A percentile compares a stretch with the other conserved stretches of the same genome.
These are phyloP conservation scores for Butyriboletus loyo DNA, from an alignment of 768 basidiomycete genomes.

Conservation along the genomic window DNA sequence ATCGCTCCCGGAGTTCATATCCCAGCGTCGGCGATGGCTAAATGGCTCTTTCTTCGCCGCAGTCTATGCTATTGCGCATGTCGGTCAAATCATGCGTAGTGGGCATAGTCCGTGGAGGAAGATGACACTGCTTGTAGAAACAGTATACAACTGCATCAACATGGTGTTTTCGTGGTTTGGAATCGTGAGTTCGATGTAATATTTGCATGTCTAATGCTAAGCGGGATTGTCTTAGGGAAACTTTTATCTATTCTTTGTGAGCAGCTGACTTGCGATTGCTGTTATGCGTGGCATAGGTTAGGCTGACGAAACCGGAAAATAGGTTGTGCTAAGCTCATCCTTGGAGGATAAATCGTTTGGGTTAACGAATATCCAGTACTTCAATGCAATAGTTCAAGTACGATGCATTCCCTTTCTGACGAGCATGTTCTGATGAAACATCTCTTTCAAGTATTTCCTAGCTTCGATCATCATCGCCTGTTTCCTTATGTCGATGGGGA, in stretches of 20 bases:
- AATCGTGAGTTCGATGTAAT: constrained; percentile 51
- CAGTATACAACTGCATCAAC: constrained; percentile 83
- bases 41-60: constrained; percentile 95
- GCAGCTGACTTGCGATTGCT: constrained; percentile 21
- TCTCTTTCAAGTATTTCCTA: constrained; percentile 63
- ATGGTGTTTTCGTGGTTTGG: constrained; percentile 93
- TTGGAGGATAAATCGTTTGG: constrained; percentile 72
- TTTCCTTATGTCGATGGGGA: constrained; percentile 95
- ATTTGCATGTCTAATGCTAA: background rate
- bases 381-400: constrained; percentile 78
- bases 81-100: constrained; percentile 35
- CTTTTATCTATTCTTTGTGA: constrained; percentile 90
- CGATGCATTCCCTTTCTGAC: background rate
- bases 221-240: constrained; percentile 60
- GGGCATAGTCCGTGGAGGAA: constrained; percentile 76
- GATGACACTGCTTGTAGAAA: constrained; percentile 69
- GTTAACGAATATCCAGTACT: constrained; percentile 60
- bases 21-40: constrained; percentile 85
- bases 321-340: constrained; percentile 88
- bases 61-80: constrained; percentile 87
- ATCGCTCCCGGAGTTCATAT: constrained; percentile 88
- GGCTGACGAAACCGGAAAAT: constrained; percentile 1
- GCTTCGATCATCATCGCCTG: constrained; percentile 82
- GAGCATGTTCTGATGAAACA: background rate
- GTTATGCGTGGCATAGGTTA: background rate